A percentile compares a stretch with the other conserved stretches of the same genome.
These are phyloP conservation scores for Arthrobotrys sinensis DNA, from an alignment of 2,329 filamentous ascomycete genomes.

Conservation along the genomic window DNA sequence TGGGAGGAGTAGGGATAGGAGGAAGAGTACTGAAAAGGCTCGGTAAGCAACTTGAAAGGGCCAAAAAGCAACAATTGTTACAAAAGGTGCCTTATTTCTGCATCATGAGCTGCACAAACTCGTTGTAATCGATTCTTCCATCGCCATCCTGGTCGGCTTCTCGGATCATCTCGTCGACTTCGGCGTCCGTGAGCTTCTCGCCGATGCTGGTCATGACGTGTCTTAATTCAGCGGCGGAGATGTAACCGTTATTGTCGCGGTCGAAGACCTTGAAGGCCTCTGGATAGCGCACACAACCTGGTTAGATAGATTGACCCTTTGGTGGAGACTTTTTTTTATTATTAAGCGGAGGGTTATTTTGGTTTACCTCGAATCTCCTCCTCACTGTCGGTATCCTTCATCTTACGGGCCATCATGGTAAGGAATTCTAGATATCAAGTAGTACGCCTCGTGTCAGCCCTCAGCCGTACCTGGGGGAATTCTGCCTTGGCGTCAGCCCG, in stretches of 20 bases:
- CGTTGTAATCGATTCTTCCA: slow-evolving; percentile 91
- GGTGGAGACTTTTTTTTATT: not conserved
- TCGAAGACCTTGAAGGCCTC: slow-evolving; percentile 77
- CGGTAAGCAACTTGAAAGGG: not conserved
- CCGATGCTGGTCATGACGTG: slow-evolving; percentile 94
- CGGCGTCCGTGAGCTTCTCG: slow-evolving; percentile 90
- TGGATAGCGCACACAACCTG: slow-evolving; percentile 31
- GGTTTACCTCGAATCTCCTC: slow-evolving; percentile 81
- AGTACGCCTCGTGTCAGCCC: slow-evolving; percentile 30
- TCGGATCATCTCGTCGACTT: slow-evolving; percentile 94
- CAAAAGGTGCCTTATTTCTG: slow-evolving; percentile 78
- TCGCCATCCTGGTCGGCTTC: slow-evolving; percentile 92
- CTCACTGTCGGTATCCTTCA: slow-evolving; percentile 93
- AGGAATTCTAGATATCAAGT: slow-evolving; percentile 77
- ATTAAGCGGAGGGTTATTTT: not conserved
- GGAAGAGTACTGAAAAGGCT: too few species aligned
- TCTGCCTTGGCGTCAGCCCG: slow-evolving; percentile 42
- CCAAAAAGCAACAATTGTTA: not conserved
- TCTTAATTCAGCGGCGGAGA: slow-evolving; percentile 87
- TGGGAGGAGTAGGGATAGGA: too few species aligned
- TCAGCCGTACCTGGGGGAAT: slow-evolving; percentile 17
- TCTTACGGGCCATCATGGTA: slow-evolving; percentile 94
- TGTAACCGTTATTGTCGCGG: slow-evolving; percentile 92
- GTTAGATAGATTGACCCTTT: slow-evolving; percentile 5
- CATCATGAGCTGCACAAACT: slow-evolving; percentile 96